Conservation (phyloP, 2,329 filamentous ascomycete species). For the Remersonia thermophila region DNA sequence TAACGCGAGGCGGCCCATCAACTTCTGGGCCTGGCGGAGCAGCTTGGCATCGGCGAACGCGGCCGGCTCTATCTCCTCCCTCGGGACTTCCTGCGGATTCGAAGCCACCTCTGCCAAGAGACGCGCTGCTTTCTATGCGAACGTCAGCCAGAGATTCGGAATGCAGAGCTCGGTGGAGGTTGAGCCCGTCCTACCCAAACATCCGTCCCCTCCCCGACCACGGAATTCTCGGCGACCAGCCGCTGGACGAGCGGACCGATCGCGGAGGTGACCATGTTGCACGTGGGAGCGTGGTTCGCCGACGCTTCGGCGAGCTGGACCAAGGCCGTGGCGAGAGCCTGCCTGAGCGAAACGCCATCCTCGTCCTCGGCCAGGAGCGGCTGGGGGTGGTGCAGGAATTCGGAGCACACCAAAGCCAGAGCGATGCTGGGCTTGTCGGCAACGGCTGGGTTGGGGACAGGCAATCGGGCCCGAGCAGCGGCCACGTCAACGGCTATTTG, state of each 20-base stretch:
- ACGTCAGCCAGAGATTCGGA: neutral
- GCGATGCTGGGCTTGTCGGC: conserved; percentile 19
- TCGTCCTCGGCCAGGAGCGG: conserved; percentile 13
- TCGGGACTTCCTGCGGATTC: neutral
- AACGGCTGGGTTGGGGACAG: conserved; percentile 9
- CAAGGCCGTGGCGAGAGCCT: conserved; percentile 15
- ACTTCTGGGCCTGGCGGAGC: conserved; percentile 7
- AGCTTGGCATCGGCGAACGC: conserved; percentile 13
- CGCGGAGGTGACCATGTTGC: conserved; percentile 16
- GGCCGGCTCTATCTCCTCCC: conserved; percentile 3
- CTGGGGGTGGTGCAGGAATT: conserved; percentile 10
- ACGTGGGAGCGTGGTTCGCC: conserved; percentile 16
- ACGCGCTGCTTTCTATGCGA: conserved; percentile 10
- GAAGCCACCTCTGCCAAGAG: conserved; percentile 11
- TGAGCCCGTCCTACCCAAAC: conserved; percentile 13
- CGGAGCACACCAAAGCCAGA: conserved; percentile 17
- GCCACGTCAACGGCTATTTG: conserved; percentile 25
- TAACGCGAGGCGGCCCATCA: conserved; percentile 1
- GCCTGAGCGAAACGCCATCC: conserved; percentile 7
- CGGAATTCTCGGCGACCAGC: conserved; percentile 10
- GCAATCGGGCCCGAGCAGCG: conserved; percentile 3
- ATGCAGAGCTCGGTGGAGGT: neutral
- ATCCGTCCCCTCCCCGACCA: conserved; percentile 15
- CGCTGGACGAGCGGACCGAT: conserved; percentile 13
- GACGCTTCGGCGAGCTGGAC: conserved; percentile 17